A percentile compares a stretch with the other conserved stretches of the same genome.
These are phyloP conservation scores for Thalassiosira mediterranea DNA, from an alignment of 352 stramenopile genomes.

Conservation along the genomic window DNA sequence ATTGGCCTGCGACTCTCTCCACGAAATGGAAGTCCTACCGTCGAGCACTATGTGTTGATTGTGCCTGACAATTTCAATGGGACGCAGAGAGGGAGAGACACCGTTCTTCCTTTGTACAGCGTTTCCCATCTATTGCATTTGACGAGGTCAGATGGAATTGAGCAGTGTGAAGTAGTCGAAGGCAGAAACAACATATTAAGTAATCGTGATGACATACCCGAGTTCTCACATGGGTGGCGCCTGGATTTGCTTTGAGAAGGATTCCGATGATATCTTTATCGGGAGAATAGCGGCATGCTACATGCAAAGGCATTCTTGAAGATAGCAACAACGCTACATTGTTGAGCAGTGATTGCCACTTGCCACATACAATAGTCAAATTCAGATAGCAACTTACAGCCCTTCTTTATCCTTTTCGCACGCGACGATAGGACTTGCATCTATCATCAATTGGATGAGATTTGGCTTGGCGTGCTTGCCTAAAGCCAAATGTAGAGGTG, in stretches of 20 bases:
- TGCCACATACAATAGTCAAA: too few relatives aligned
- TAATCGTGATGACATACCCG: too few relatives aligned
- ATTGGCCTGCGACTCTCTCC: constrained; percentile 23
- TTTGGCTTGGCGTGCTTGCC: background rate
- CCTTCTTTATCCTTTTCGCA: constrained; percentile 30
- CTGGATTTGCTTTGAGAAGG: constrained; percentile 44
- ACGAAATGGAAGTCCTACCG: constrained; percentile 20
- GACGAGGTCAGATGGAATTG: too few relatives aligned
- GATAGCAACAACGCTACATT: too few relatives aligned
- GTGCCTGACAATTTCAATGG: background rate
- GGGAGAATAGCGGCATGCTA: constrained; percentile 36
- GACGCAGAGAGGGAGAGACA: constrained; percentile 2
- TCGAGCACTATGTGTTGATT: constrained; percentile 29
- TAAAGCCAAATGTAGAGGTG: constrained; percentile 31
- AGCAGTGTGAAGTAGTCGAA: too few relatives aligned
- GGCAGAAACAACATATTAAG: too few relatives aligned
- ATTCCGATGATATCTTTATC: constrained; percentile 40
- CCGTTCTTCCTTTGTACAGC: constrained; percentile 22
- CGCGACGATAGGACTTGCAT: constrained; percentile 24
- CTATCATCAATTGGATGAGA: constrained; percentile 25
- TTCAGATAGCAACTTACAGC: constrained; percentile 27
- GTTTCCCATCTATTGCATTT: constrained; percentile 32
- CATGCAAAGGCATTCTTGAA: constrained; percentile 44
- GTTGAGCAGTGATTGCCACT: too few relatives aligned
- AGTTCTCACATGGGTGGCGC: constrained; percentile 20